Base-by-base conservation (phyloP, 148 eudicot genomes). In the Polygonum maritimum region DNA sequence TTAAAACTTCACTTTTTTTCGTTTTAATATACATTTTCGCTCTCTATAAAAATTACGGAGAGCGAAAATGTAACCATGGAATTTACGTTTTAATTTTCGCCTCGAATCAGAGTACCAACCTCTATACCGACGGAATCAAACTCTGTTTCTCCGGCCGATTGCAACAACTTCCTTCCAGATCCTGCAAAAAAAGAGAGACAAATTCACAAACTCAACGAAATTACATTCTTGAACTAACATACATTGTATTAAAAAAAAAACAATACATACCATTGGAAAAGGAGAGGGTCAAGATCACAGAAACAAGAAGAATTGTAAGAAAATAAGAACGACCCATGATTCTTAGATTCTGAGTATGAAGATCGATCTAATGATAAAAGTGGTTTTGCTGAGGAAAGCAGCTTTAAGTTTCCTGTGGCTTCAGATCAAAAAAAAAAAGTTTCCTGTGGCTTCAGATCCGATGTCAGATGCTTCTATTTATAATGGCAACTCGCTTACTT, bases 301-400 rank as follows among this genome's bases (percentile, higher is more conserved):
- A 57, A 57, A 57, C 63, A 57, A 19, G 31, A 33, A 57, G 63
- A 21, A 57, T 8, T 21, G 33, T 19, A 57, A 57, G 33, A 57
- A 57, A 57, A 57, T 57, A 57, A 57, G 63, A 57, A 21, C 63
- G 63, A 57, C 63, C 63, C 63, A 57, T 57, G 31, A 57, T 57
- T 57, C 63, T 7, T 0, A 55, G 8, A 16, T n/a, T 0, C 22
- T 18, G 47, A 54, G 57, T n/a, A 7, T n/a, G 9, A 2, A n/a
- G 22, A 54, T 52, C 7, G 54, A 16, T 12, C 18, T 15, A 54
- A n/a, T 16, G 22, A 6, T 15, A 48, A 47, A 48, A 48, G 15
- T 48, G 49, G 49, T 11, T 14, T 48, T 11, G 49, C 16, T 48
- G 55, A 49, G 55, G 63, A 57, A 57, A 57, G 63, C 31, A 57